Percentiles rank a stretch among this genome's conserved stretches.
These are phyloP conservation scores for Colletotrichum orchidophilum DNA, from an alignment of 2,329 filamentous ascomycete genomes.

Conservation along the genomic window DNA sequence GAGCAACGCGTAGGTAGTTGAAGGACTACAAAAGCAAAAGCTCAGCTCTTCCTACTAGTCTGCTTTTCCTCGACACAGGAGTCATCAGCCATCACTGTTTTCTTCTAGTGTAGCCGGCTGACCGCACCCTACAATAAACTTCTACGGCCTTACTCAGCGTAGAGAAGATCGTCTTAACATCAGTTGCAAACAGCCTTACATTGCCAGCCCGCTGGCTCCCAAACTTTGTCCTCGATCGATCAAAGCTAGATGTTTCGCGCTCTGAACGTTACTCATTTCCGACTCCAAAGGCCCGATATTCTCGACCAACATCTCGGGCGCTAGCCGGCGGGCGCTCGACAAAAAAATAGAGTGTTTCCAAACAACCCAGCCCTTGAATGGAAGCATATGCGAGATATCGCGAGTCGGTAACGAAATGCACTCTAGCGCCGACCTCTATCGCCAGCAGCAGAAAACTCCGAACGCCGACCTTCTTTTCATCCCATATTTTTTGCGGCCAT, in stretches of 20 bases:
- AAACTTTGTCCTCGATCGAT: not conserved
- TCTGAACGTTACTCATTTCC: not conserved
- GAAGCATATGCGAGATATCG: not conserved
- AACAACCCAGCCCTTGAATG: not conserved
- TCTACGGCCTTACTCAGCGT: not conserved
- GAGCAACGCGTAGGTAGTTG: not conserved
- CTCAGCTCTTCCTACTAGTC: not conserved
- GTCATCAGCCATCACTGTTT: not conserved
- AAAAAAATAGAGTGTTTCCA: not conserved
- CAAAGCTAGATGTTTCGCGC: not conserved
- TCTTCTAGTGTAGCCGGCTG: not conserved
- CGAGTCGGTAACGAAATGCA: not conserved
- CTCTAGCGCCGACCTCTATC: not conserved
- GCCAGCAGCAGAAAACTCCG: not conserved
- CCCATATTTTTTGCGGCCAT: not conserved
- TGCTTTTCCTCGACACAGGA: not conserved
- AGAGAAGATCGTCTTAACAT: not conserved
- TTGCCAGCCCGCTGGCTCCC: not conserved
- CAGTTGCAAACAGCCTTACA: not conserved
- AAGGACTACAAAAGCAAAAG: not conserved
- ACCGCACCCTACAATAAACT: not conserved
- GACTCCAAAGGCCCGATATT: too few species aligned
- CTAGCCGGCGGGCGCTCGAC: not conserved
- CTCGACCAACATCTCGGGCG: not conserved
- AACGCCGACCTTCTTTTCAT: not conserved